Evolutionary conservation across 2,329 filamentous ascomycete species (phyloP), one percentile per base, ranked within the genome.

Genomic region (Colletotrichum noveboracense): DNA sequence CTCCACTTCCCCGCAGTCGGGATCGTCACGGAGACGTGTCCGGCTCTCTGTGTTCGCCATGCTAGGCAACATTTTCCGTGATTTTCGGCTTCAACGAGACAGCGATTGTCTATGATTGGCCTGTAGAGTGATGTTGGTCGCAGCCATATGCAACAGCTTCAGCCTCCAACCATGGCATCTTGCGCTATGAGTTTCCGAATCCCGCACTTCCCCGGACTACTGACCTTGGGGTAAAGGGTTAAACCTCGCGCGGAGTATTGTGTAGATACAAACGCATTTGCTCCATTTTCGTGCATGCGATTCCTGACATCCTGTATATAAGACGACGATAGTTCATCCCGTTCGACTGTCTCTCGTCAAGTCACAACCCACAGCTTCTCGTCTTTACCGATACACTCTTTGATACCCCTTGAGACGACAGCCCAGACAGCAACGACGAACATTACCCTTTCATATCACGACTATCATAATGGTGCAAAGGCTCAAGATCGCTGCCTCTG

Each of bases 401-500:
- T n/a, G 43, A 4, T 6, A 67, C 5, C 18, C 65, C 28, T 10
- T 7, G 28, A 34, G 9, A 14, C 2, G 16, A 30, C 16, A 3
- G 10, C 3, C 2, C 26, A 21, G 2, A 30, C 28, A 9, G 6
- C 28, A 0, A 30, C 2, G 4, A 61, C 28, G 10, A 61, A 21
- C 3, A 0, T 7, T 10, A 28, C 1, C 16, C 14, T 14, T 10
- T 0, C 26, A 5, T 12, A n/a, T 24, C 58, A 61, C 14, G 0
- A 2, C 14, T 14, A 16, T 9, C 28, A 61, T 0, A 8, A 61
- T 75, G 69, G 69, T 72, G 1, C 67, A 77, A 43, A 83, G 81
- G 71, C 81, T 88, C 76, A 83, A 86, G 76, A 82, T 90, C 69
- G 88, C 83, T 61, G 86, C 85, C 38, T 87, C 87, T 34, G 88